Conservation (phyloP, 441 rosid species). For the Erodium moschatum region DNA sequence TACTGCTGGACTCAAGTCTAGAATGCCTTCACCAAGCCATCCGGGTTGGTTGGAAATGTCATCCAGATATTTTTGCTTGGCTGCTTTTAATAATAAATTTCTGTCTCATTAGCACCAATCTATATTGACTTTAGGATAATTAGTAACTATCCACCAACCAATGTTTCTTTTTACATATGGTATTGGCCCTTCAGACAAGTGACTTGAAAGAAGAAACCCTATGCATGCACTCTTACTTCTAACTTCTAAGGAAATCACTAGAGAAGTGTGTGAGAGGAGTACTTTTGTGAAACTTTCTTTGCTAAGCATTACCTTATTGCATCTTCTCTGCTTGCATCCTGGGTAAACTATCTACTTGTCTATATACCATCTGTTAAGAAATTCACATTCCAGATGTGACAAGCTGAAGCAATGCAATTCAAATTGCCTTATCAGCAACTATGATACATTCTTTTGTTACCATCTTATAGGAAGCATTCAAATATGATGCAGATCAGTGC, state of each 20-base stretch:
- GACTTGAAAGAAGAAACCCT: neutral
- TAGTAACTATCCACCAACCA: neutral
- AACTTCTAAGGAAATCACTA: neutral
- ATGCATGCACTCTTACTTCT: neutral
- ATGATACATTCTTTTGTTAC: neutral
- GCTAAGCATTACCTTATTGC: neutral
- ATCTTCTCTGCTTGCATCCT: neutral
- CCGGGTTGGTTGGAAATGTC: too few species aligned
- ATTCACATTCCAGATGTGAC: slow-evolving; percentile 2
- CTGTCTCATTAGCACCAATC: too few species aligned
- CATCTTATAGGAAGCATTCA: neutral
- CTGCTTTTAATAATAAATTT: too few species aligned
- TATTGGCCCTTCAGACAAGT: neutral
- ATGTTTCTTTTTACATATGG: neutral
- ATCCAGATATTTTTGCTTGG: too few species aligned
- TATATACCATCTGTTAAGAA: neutral
- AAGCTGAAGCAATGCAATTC: neutral
- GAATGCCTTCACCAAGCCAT: neutral
- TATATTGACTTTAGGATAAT: too few species aligned
- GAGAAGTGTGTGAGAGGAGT: neutral
- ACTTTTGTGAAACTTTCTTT: neutral
- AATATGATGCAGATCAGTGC: neutral
- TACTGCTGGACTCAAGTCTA: neutral
- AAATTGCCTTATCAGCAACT: neutral
- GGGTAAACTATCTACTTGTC: neutral